Evolutionary conservation across 1,139 yeast species (phyloP), one percentile per base, ranked within the genome.

Genomic region (Suzukiozyma palmioleophila): DNA sequence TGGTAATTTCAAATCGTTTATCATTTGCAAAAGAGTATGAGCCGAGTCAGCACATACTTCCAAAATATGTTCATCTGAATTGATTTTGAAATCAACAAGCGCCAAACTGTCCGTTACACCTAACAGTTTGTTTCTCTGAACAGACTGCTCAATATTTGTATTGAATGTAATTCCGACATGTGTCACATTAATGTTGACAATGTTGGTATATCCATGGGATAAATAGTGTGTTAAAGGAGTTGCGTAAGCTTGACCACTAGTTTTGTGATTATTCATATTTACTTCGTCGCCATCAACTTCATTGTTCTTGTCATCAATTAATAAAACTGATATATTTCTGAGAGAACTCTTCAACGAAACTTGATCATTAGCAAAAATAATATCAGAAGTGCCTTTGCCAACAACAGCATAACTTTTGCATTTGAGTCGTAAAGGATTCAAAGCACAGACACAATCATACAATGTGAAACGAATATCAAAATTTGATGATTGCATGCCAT

Each of bases 31-130:
- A 32, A 89, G 60, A 6, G 90, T 78, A 52, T 86, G 84, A 0
- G 81, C 73, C 0, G 96, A 87, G 57, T 90, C 97, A 0, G 96
- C 92, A 62, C 96, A 89, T 2, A 88, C 51, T 30, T 82, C 81
- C 1, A 84, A 38, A 21, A 66, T 70, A 15, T 76, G 53, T 11
- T 69, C 65, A 40, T 79, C 85, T 11, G 77, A 53, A 36, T 70
- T 69, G 11, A 81, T 53, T 38, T 69, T 73, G 26, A 80, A 40
- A 37, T 74, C 77, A 3, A 75, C 39, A 8, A 60, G 40, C 0
- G 75, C 52, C 34, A 57, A 40, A 39, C 48, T 44, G 12, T 56
- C 52, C 24, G 49, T 47, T 13, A 59, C 50, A 4, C 57, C 56
- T 15, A 57, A 42, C 16, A 44, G 44, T 26, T 45, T 49, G 41